Base-by-base conservation (phyloP, 2,329 filamentous ascomycete genomes). In the Sclerotinia glacialis region DNA sequence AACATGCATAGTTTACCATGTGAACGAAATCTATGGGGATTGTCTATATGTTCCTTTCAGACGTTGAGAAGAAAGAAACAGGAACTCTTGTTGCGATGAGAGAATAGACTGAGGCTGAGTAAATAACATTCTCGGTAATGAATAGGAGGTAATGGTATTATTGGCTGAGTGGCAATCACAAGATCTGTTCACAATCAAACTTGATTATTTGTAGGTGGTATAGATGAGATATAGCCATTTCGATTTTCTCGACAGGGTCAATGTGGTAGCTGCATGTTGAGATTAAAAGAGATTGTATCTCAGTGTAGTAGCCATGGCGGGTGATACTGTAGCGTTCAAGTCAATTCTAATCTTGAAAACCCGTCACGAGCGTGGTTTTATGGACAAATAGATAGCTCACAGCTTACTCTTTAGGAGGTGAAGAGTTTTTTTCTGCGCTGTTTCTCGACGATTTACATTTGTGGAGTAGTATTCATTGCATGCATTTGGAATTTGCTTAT, bases 381-480 rank as follows among this genome's bases (percentile, higher is more conserved):
- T 31, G 16, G 16, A 53, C 18, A 3, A 0, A 52, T 4, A 11
- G 2, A 28, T 21, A 1, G 1, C 6, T 28, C 2, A 52, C 1
- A 28, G 16, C 3, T 7, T 4, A 8, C 3, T 14, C 23, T 18
- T 18, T 6, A 9, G 14, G 6, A 16, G 2, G 7, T 50, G 1
- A 1, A 16, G 2, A 37, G 37, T 37, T 14, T 37, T 2, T 5
- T 4, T 23, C 3, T 1, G 1, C 1, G 0, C 0, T 26, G 1
- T 6, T 52, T 34, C 34, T 34, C 3, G 18, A 21, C 5, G 11
- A 3, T 9, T 5, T 52, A 2, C 1, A 8, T 5, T 52, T 5
- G 0, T 18, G 3, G 26, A 18, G 49, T 26, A 1, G 7, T 21
- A 31, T 31, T 21, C 16, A 50, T 3, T 50, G 14, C 5, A 5